phyloP scores from a whole-genome alignment of 148 eudicot genomes.

The Rhododendron molle region DNA sequence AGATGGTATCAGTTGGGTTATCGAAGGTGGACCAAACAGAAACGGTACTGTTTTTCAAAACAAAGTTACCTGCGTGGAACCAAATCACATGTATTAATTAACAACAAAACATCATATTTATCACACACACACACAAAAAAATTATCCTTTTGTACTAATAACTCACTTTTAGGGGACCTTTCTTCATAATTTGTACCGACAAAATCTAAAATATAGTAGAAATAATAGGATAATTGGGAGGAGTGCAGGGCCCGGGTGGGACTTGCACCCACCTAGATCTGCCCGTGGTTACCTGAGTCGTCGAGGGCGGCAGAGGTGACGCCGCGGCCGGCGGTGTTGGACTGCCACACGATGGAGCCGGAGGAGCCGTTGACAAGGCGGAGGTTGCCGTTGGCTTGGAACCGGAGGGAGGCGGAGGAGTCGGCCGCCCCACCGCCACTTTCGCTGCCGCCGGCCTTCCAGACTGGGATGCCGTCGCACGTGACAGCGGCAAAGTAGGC shows the following conservation, averaged over 20 bases:
- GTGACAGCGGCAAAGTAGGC: conserved; percentile 46
- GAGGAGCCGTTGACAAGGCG: conserved; percentile 32
- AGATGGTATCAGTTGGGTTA: not conserved
- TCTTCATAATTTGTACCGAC: no score
- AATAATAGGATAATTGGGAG: no score
- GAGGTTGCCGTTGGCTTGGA: conserved; percentile 47
- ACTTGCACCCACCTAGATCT: no score
- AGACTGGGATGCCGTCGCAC: conserved; percentile 44
- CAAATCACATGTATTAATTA: no score
- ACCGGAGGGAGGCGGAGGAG: conserved; percentile 35
- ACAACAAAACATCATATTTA: no score
- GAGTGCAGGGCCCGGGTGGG: not conserved
- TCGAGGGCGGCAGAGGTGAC: conserved; percentile 14
- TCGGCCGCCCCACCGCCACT: conserved; percentile 16
- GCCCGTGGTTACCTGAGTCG: not conserved
- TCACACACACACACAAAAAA: no score
- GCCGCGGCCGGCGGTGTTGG: conserved; percentile 45
- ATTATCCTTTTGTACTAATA: no score
- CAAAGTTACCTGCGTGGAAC: not conserved
- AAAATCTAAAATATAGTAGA: no score
- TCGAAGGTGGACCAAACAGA: not conserved
- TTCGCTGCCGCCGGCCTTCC: conserved; percentile 35
- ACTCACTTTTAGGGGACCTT: no score
- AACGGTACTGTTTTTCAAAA: not conserved
- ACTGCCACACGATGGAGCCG: conserved; percentile 42